A percentile compares a stretch with the other conserved stretches of the same genome.
Conservation (phyloP, 768 basidiomycete genomes). For the Phanerochaete sordida region DNA sequence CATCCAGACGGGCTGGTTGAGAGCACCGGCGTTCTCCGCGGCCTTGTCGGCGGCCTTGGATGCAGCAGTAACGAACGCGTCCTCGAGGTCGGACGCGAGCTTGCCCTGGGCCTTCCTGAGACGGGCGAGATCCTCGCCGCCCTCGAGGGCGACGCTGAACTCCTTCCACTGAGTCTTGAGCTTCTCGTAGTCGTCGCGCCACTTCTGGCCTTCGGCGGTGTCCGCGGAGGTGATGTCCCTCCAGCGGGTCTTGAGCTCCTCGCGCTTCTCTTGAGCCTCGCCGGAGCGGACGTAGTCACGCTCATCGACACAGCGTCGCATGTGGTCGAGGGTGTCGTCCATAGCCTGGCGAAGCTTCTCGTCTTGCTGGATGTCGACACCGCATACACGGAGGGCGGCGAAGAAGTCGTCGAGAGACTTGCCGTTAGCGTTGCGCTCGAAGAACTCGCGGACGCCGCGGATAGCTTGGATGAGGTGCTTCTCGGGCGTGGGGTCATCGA, state of each 20-base stretch:
- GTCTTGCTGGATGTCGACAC: conserved; percentile 51
- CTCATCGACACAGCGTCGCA: conserved; percentile 44
- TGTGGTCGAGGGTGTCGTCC: conserved; percentile 42
- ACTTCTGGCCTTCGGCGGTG: conserved; percentile 40
- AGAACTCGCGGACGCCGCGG: conserved; percentile 31
- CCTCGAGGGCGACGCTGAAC: conserved; percentile 42
- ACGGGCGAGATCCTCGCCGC: conserved; percentile 46
- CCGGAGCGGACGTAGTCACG: conserved; percentile 52
- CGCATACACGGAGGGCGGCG: conserved; percentile 37
- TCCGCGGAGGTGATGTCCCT: conserved; percentile 42
- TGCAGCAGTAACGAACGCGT: conserved; percentile 36
- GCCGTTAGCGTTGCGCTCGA: conserved; percentile 51
- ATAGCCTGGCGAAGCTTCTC: conserved; percentile 53
- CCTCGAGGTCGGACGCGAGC: conserved; percentile 47
- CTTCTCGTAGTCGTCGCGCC: conserved; percentile 45
- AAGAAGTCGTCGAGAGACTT: conserved; percentile 50
- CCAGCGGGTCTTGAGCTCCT: conserved; percentile 50
- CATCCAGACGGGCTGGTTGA: conserved; percentile 66
- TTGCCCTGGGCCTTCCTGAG: conserved; percentile 45
- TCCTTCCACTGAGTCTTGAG: conserved; percentile 43
- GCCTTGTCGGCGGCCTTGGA: conserved; percentile 46
- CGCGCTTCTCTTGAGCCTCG: conserved; percentile 35
- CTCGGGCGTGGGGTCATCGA: conserved; percentile 60
- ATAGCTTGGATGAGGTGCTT: conserved; percentile 58
- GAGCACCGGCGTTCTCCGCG: conserved; percentile 20